These are phyloP conservation scores for Chlorella sp. DNA, from an alignment of 139 green algal species.

Conservation along the genomic window DNA sequence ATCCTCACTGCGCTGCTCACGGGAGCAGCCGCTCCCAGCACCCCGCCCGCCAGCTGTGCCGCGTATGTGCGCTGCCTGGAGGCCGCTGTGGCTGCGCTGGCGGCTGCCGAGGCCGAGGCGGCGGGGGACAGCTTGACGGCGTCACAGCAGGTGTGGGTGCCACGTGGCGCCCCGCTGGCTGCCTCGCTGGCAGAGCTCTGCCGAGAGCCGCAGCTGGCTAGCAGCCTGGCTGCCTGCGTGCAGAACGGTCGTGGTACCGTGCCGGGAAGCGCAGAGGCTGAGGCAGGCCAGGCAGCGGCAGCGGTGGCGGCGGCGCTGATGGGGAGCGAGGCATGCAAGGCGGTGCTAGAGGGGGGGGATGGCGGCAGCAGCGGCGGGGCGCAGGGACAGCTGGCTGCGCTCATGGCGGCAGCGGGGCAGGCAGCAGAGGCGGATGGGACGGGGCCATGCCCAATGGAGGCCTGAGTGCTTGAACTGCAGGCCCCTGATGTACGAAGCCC, in stretches of 20 bases:
- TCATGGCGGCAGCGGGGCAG: not conserved
- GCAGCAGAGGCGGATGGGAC: not conserved
- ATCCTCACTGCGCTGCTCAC: constrained; percentile 35
- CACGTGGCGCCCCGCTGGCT: constrained; percentile 18
- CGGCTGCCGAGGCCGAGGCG: constrained; percentile 6
- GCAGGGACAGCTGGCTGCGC: not conserved
- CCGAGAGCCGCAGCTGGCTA: constrained; percentile 14
- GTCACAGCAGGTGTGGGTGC: constrained; percentile 39
- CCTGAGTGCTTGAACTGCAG: not conserved
- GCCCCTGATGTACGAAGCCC: too few relatives aligned
- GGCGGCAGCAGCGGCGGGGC: not conserved
- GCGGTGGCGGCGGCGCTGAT: not conserved
- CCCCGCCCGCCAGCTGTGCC: not conserved
- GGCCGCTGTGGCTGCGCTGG: constrained; percentile 1
- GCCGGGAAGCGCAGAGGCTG: not conserved
- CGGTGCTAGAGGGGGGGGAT: not conserved
- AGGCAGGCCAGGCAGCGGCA: not conserved
- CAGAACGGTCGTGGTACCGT: not conserved
- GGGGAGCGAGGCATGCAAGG: not conserved
- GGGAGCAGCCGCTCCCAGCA: not conserved
- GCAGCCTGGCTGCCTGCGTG: not conserved
- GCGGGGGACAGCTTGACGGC: constrained; percentile 25
- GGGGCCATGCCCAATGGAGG: not conserved
- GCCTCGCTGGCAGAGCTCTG: constrained; percentile 34
- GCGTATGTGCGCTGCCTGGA: constrained; percentile 9